A percentile compares a stretch with the other conserved stretches of the same genome.
Evolutionary conservation across 306 rosid species (phyloP).

Genomic region (Acacia confusa): DNA sequence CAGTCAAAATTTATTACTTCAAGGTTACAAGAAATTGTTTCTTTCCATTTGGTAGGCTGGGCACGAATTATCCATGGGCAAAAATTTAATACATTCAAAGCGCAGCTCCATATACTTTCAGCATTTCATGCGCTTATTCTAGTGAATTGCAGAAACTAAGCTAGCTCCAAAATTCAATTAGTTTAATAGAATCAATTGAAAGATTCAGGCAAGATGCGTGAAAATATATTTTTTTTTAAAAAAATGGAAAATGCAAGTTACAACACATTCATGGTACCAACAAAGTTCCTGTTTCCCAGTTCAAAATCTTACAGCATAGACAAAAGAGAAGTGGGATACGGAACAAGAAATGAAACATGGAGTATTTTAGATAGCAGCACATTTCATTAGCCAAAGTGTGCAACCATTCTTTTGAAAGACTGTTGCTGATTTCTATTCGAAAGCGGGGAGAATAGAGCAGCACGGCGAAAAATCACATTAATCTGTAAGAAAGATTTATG

Average conservation of each 20-base stretch:
- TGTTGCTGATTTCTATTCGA: neutral
- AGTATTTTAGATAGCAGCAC: neutral
- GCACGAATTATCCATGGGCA: neutral
- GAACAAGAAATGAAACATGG: neutral
- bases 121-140: neutral
- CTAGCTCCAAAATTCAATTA: neutral
- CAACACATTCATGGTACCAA: neutral
- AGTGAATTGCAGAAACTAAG: neutral
- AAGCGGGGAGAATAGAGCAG: neutral
- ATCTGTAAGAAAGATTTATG: neutral
- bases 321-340: neutral
- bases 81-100: neutral
- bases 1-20: neutral
- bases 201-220: neutral
- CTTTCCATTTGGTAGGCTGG: neutral
- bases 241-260: neutral
- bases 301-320: neutral
- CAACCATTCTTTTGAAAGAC: neutral
- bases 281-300: neutral
- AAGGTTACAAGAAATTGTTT: neutral
- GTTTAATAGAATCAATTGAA: neutral
- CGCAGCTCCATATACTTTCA: neutral
- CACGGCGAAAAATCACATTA: neutral
- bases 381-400: neutral
- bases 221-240: neutral